Conservation (phyloP, 2,329 filamentous ascomycete species). For the Monilinia aucupariae region DNA sequence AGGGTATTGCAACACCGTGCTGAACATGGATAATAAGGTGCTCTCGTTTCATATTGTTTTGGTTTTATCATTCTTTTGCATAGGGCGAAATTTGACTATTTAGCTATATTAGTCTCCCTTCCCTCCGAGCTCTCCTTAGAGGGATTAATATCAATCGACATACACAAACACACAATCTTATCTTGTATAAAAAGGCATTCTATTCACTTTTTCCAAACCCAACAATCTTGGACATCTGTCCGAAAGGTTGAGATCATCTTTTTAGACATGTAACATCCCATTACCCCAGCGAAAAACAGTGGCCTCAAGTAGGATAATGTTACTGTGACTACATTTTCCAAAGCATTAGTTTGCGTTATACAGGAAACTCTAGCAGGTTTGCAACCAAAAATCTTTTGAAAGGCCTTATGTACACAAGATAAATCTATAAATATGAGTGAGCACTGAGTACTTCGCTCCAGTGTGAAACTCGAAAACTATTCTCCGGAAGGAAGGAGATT, state of each 20-base stretch:
- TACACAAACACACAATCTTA: background rate
- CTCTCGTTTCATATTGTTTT: background rate
- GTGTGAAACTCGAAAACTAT: background rate
- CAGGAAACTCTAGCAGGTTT: too few relatives aligned
- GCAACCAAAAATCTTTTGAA: too few relatives aligned
- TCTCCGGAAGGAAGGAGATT: background rate
- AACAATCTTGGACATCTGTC: background rate
- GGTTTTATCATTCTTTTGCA: background rate
- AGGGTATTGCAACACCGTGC: background rate
- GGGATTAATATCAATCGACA: background rate
- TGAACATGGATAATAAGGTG: background rate
- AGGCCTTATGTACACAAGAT: too few relatives aligned
- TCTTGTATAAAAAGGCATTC: background rate
- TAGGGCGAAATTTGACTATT: background rate
- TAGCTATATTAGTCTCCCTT: background rate
- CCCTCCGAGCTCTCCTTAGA: background rate
- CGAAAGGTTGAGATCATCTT: background rate
- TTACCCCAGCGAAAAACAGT: too few relatives aligned
- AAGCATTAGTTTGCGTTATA: too few relatives aligned
- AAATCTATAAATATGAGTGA: background rate
- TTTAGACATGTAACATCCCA: too few relatives aligned
- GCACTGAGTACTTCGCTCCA: background rate
- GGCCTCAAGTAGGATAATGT: too few relatives aligned
- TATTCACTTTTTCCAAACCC: background rate
- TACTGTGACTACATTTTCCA: too few relatives aligned